Evolutionary conservation across 345 rosid genomes (phyloP), one percentile per base, ranked within the genome.

Genomic region (Angophora floribunda): DNA sequence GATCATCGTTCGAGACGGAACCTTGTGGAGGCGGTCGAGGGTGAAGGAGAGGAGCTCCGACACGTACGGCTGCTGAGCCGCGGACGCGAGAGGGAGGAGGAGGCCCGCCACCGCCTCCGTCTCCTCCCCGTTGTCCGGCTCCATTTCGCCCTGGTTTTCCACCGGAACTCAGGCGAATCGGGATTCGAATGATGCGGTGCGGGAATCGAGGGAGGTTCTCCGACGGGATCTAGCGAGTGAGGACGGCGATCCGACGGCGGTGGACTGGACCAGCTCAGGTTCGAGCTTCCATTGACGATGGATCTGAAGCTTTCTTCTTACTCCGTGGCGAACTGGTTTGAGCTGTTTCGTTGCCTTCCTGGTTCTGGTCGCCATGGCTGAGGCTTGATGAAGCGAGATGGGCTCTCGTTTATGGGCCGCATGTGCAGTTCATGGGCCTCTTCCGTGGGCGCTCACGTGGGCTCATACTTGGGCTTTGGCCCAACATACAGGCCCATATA

Each of bases 11-110:
- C 32, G 52, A 85, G 36, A 45, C 24, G 13, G 44, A 86, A 94
- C 99, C 96, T 98, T 98, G 94, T 97, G 99, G 86, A 97, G 99
- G 86, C 99, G 98, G 91, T 97, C 99, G 90, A 96, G 99, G 91
- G 99, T 96, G 95, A 97, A 97, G 52, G 99, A 98, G 87, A 98
- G 99, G 87, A 98, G 98, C 94, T 98, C 99, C 85, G 98, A 97
- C 63, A 97, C 97, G 89, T 97, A 98, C 41, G 99, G 97, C 88
- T 98, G 99, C 89, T 97, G 98, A 88, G 98, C 91, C 89, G 92
- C 94, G 90, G 98, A 94, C 90, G 98, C 96, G 49, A 97, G 97
- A 44, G 96, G 94, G 89, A 97, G 95, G 86, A 95, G 93, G 89
- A 86, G 90, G 61, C 91, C 91, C 91, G 89, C 89, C 49, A 86